phyloP scores from a whole-genome alignment of 176 grass and related monocot species.

The Aegilops bicornis region DNA sequence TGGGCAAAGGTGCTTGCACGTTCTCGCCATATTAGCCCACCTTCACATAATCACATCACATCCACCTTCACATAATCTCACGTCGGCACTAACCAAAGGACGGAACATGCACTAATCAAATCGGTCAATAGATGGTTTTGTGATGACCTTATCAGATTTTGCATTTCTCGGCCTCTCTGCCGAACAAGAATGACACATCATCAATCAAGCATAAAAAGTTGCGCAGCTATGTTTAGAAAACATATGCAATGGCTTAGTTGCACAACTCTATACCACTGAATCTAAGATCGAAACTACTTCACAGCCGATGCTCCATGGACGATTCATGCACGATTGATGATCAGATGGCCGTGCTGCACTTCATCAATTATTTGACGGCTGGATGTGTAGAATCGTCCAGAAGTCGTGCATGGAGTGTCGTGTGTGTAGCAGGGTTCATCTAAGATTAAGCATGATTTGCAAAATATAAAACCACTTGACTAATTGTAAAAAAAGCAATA shows the following conservation, averaged over 20 bases:
- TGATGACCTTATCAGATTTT: not conserved
- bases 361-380: no score
- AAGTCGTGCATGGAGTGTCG: no score
- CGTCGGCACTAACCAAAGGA: not conserved
- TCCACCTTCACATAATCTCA: not conserved
- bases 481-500: no score
- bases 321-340: no score
- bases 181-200: not conserved
- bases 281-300: not conserved
- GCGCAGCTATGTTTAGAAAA: not conserved
- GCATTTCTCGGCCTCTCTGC: no score
- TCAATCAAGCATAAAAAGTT: not conserved
- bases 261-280: not conserved
- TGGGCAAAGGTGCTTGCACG: slow-evolving; percentile 12
- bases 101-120: not conserved
- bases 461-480: not conserved
- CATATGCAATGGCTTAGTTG: no score
- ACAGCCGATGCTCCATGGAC: no score
- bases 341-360: no score
- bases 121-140: not conserved
- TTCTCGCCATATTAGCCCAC: not conserved
- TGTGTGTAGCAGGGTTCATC: not conserved
- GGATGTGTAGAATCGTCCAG: no score
- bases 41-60: not conserved
- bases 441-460: not conserved